phyloP scores from a whole-genome alignment of 306 rosid genomes.

The Morella rubra region DNA sequence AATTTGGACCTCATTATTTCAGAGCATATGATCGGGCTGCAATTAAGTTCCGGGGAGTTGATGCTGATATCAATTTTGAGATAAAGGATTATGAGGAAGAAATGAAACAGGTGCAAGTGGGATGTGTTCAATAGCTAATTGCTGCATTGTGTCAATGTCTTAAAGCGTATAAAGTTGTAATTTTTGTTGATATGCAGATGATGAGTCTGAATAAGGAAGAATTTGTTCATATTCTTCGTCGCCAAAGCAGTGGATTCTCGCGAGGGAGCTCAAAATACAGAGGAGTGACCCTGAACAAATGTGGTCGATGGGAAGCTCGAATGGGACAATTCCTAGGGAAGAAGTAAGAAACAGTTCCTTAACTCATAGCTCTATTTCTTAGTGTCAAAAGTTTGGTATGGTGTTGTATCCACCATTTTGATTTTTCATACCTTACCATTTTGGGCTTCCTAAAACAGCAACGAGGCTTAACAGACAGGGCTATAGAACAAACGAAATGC shows the following conservation, averaged over 20 bases:
- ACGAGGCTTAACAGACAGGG: conserved; percentile 10
- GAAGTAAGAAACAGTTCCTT: conserved; percentile 49
- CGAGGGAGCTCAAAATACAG: conserved; percentile 91
- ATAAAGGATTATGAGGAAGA: conserved; percentile 49
- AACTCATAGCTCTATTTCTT: conserved; percentile 7
- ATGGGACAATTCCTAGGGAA: conserved; percentile 94
- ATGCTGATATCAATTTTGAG: conserved; percentile 55
- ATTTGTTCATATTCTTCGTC: conserved; percentile 80
- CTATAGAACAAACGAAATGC: conserved; percentile 34
- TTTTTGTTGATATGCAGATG: conserved; percentile 47
- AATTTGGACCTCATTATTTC: background rate
- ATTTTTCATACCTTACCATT: background rate
- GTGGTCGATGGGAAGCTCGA: conserved; percentile 98
- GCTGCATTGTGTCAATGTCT: background rate
- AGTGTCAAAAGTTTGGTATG: conserved; percentile 5
- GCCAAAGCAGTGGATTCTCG: conserved; percentile 89
- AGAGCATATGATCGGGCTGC: conserved; percentile 68
- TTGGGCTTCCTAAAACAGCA: background rate
- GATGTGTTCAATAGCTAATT: background rate
- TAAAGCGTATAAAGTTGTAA: background rate
- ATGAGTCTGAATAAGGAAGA: conserved; percentile 73
- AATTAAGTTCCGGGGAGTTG: conserved; percentile 54
- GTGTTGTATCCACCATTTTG: background rate
- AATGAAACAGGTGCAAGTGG: conserved; percentile 38
- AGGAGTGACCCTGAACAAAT: conserved; percentile 91